phyloP scores from a whole-genome alignment of 345 rosid species.

The Cardamine chenopodiifolia region DNA sequence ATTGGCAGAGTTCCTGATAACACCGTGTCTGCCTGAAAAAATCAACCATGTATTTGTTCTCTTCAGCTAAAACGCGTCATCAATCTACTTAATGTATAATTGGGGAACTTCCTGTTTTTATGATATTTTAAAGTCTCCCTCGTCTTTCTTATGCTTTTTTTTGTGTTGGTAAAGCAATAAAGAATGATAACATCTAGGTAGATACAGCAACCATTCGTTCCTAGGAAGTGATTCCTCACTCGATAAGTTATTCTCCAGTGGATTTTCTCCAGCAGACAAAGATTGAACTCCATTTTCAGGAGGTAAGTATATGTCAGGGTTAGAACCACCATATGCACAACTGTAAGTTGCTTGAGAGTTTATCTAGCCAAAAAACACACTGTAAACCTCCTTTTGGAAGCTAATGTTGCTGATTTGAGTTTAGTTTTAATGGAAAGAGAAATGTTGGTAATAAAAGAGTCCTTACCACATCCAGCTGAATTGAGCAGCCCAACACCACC shows the following conservation, averaged over 20 bases:
- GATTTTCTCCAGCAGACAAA: constrained; percentile 37
- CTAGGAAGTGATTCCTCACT: constrained; percentile 38
- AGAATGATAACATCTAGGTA: constrained; percentile 88
- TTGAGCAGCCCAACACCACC: constrained; percentile 49
- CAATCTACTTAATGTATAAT: neutral
- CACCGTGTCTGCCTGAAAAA: constrained; percentile 55
- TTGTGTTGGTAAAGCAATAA: constrained; percentile 80
- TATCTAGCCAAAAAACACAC: constrained; percentile 52
- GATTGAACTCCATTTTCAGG: constrained; percentile 49
- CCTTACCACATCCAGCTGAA: constrained; percentile 74
- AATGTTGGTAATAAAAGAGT: constrained; percentile 5
- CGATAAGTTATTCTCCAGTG: constrained; percentile 38
- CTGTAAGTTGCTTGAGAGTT: constrained; percentile 88
- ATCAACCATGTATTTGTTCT: constrained; percentile 15
- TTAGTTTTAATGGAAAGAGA: constrained; percentile 1
- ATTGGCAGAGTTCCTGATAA: constrained; percentile 65
- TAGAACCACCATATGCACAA: constrained; percentile 72
- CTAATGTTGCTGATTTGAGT: neutral
- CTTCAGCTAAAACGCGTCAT: constrained; percentile 21
- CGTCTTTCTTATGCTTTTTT: constrained; percentile 55
- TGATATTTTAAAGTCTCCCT: constrained; percentile 55
- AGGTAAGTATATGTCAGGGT: constrained; percentile 67
- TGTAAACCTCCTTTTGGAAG: constrained; percentile 19
- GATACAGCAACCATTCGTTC: constrained; percentile 75
- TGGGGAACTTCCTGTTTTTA: constrained; percentile 53